These are phyloP conservation scores for Jimgerdemannia flammicorona DNA, from an alignment of 192 early-diverging fungal genomes.

Conservation along the genomic window DNA sequence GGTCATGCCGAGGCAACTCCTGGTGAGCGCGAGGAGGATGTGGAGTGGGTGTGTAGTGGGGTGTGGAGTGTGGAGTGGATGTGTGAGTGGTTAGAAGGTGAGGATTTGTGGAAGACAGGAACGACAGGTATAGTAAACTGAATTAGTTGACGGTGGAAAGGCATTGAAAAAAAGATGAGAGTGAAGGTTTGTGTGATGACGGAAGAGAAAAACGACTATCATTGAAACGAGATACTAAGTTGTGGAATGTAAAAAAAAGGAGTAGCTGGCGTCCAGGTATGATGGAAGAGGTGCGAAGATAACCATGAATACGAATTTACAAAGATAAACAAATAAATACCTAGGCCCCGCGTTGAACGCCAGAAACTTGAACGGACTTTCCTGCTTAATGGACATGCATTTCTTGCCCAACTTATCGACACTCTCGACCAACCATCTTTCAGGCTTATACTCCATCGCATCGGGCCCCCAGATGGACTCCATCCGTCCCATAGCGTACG, in stretches of 20 bases:
- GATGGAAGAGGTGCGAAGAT: too few species aligned
- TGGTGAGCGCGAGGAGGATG: neutral
- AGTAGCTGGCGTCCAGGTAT: too few species aligned
- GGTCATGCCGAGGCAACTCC: neutral
- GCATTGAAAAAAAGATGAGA: too few species aligned
- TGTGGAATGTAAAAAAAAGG: too few species aligned
- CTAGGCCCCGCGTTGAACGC: constrained; percentile 59
- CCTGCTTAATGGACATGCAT: constrained; percentile 9
- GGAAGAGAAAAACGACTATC: too few species aligned
- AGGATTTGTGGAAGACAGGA: neutral
- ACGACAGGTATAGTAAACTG: neutral
- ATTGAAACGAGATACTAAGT: too few species aligned
- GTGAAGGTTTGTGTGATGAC: too few species aligned
- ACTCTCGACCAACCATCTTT: constrained; percentile 52
- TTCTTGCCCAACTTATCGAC: constrained; percentile 14
- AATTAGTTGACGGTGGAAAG: too few species aligned
- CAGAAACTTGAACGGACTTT: constrained; percentile 43
- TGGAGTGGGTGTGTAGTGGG: neutral
- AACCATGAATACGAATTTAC: neutral
- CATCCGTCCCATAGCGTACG: constrained; percentile 49
- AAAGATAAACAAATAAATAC: constrained; percentile 6
- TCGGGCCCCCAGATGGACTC: constrained; percentile 61
- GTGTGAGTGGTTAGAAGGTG: too few species aligned
- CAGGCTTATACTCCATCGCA: constrained; percentile 57
- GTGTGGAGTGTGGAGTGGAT: too few species aligned